These are phyloP conservation scores for Gossypium anomalum DNA, from an alignment of 345 rosid genomes.

Conservation along the genomic window DNA sequence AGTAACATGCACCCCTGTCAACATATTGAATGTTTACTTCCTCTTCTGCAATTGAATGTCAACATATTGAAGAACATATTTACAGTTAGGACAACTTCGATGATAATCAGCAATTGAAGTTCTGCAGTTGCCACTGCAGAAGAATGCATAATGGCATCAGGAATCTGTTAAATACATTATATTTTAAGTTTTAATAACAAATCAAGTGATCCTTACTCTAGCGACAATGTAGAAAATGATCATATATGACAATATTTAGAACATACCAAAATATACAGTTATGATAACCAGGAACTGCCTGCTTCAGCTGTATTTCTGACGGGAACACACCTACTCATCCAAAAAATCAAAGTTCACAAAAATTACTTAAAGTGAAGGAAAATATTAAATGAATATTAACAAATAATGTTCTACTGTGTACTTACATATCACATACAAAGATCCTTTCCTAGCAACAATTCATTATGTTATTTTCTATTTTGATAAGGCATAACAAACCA, in stretches of 20 bases:
- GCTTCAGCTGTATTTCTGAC: slow-evolving; percentile 14
- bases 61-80: too few species aligned
- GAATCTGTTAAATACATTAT: background rate
- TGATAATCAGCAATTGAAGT: slow-evolving; percentile 57
- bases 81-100: slow-evolving; percentile 48
- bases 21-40: slow-evolving; percentile 24
- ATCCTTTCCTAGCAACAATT: background rate
- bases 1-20: slow-evolving; percentile 24
- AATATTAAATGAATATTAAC: background rate
- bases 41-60: too few species aligned
- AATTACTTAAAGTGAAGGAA: background rate
- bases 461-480: background rate
- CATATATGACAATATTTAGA: background rate
- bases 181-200: background rate
- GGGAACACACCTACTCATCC: background rate
- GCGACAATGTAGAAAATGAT: too few species aligned
- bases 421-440: background rate
- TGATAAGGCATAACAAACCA: too few species aligned
- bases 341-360: background rate
- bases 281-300: slow-evolving; percentile 2
- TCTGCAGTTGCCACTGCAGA: slow-evolving; percentile 50
- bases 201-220: background rate
- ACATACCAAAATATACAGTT: slow-evolving; percentile 56
- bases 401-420: background rate
- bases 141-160: background rate